phyloP scores from a whole-genome alignment of 2,329 filamentous ascomycete species.

The Raffaelea arxii region DNA sequence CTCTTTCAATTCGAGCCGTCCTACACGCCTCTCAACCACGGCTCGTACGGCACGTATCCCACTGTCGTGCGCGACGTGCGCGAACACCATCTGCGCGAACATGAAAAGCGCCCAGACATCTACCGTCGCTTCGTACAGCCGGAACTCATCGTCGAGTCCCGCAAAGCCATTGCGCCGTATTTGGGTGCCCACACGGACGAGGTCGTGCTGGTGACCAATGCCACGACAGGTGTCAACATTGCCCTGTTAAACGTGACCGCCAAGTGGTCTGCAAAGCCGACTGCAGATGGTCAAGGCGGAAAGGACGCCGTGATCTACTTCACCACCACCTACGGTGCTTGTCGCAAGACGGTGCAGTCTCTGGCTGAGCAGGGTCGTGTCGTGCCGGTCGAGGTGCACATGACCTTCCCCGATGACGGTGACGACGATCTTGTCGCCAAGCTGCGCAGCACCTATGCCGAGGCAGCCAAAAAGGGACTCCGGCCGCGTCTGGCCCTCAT shows the following conservation, averaged over 20 bases:
- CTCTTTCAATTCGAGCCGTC: constrained; percentile 19
- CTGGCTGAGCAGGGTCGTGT: constrained; percentile 43
- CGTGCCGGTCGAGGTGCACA: constrained; percentile 34
- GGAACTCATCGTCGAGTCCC: constrained; percentile 42
- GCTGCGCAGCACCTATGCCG: constrained; percentile 43
- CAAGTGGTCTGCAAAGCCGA: constrained; percentile 8
- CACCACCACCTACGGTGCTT: constrained; percentile 56
- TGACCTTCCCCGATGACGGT: constrained; percentile 51
- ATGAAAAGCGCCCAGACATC: constrained; percentile 52
- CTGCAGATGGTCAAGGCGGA: constrained; percentile 26
- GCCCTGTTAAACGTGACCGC: constrained; percentile 52
- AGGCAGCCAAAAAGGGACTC: constrained; percentile 38
- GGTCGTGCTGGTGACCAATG: constrained; percentile 61
- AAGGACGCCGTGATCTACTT: constrained; percentile 61
- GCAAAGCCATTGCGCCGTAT: constrained; percentile 47
- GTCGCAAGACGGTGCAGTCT: constrained; percentile 52
- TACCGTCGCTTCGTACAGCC: constrained; percentile 56
- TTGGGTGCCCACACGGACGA: constrained; percentile 44
- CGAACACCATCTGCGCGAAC: constrained; percentile 41
- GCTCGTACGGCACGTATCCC: constrained; percentile 62
- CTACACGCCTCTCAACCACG: constrained; percentile 27
- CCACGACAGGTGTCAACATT: constrained; percentile 58
- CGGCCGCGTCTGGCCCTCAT: constrained; percentile 56
- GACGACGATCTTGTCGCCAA: constrained; percentile 45
- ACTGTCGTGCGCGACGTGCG: constrained; percentile 40